Conservation (phyloP, 2,329 filamentous ascomycete genomes). For the Rhynchosporium agropyri region DNA sequence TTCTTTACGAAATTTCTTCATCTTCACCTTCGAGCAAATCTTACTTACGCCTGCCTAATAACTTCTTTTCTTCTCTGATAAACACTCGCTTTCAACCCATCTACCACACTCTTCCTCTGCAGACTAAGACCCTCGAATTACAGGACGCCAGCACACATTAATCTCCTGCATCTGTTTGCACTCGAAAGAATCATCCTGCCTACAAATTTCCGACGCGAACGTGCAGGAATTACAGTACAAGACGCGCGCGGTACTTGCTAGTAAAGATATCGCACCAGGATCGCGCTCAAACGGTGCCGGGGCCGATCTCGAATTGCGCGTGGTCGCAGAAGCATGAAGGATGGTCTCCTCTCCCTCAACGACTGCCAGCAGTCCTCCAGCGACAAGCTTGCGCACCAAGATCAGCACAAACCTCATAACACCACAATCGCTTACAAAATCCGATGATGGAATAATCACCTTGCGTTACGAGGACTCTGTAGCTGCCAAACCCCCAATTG, state of each 20-base stretch:
- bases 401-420: slow-evolving; percentile 15
- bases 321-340: slow-evolving; percentile 14
- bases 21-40: neutral
- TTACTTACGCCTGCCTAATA: neutral
- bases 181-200: neutral
- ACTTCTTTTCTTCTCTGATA: neutral
- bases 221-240: slow-evolving; percentile 4
- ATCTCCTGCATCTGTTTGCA: neutral
- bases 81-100: neutral
- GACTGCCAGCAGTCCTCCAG: slow-evolving; percentile 3
- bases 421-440: slow-evolving; percentile 18
- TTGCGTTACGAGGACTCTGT: slow-evolving; percentile 64
- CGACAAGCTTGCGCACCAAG: slow-evolving; percentile 21
- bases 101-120: slow-evolving; percentile 1
- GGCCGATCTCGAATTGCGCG: slow-evolving; percentile 2
- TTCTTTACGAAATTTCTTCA: neutral
- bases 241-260: neutral
- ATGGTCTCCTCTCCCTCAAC: slow-evolving; percentile 9
- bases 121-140: neutral
- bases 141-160: neutral
- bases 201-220: neutral
- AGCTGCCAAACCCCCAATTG: slow-evolving; percentile 60
- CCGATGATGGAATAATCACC: slow-evolving; percentile 48
- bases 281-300: neutral
- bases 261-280: neutral